phyloP scores from a whole-genome alignment of 768 basidiomycete species.

The Asterophora lycoperdoides region DNA sequence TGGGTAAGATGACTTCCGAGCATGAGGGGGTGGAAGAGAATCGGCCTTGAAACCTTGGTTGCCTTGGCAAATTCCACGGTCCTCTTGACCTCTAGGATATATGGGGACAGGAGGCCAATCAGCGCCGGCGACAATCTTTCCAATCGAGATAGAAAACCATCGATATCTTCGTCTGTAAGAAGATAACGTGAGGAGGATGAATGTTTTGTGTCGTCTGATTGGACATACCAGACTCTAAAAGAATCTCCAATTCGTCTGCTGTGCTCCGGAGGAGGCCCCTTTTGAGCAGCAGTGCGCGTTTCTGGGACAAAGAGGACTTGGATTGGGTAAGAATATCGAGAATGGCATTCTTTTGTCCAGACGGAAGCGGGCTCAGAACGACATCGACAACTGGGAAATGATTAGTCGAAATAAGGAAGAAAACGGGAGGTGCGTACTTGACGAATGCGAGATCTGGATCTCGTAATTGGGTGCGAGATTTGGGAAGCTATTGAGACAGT shows the following conservation, averaged over 20 bases:
- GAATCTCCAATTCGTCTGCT: constrained; percentile 70
- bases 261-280: constrained; percentile 63
- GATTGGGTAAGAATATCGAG: constrained; percentile 62
- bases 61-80: constrained; percentile 55
- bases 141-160: constrained; percentile 48
- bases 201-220: neutral
- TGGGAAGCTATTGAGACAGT: constrained; percentile 68
- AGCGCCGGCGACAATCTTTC: constrained; percentile 59
- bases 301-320: constrained; percentile 64
- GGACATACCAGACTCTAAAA: constrained; percentile 55
- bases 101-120: constrained; percentile 41
- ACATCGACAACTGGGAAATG: constrained; percentile 57
- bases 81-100: constrained; percentile 58
- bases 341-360: constrained; percentile 49
- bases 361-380: constrained; percentile 57
- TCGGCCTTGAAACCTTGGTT: constrained; percentile 58
- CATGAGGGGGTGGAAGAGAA: constrained; percentile 73
- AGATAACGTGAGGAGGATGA: neutral
- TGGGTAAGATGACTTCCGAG: constrained; percentile 57
- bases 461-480: constrained; percentile 65
- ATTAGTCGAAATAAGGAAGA: neutral
- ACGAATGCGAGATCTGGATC: constrained; percentile 75
- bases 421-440: constrained; percentile 41
- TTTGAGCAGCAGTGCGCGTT: constrained; percentile 63
- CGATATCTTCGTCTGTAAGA: constrained; percentile 55